Base-by-base conservation (phyloP, 306 rosid species). In the Notholithocarpus densiflorus region DNA sequence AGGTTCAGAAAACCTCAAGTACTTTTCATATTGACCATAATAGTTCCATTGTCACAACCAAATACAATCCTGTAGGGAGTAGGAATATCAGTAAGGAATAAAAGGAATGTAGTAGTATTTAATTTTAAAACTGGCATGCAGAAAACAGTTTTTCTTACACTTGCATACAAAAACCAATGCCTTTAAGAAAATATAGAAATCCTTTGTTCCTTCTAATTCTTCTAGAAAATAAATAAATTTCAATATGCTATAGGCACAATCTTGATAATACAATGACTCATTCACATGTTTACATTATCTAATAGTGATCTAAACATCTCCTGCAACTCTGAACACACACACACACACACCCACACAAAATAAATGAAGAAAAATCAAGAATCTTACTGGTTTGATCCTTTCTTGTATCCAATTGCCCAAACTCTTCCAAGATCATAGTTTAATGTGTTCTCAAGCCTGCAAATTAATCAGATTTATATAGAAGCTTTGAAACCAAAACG, bases 351-450 rank as follows among this genome's bases (percentile, higher is more conserved):
- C 1, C 51, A 20, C 21, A 73, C 45, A 34, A 6, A 21, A 31
- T 12, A 32, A 20, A 7, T 10, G 66, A 18, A 56, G 2, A 52
- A 34, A 14, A 51, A 7, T 6, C 18, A 31, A 48, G 34, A 79
- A 75, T 48, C 86, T 73, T 75, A 86, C 89, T 72, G 76, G 29
- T 61, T 6, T 61, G 84, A 77, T 62, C 87, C 87, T 55, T 86
- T 70, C 56, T 12, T 34, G 74, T 53, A 75, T 73, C 80, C 89
- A n/a, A 82, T 21, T 19, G 77, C 72, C 86, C 86, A 86, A 60
- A 86, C 84, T 79, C 84, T 79, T 80, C 76, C 84, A 73, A 82
- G 86, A 51, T 14, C 80, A 56, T 76, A 82, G 32, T 65, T 77
- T 78, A 77, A 18, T 19, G 59, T 77, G 70, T 56, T 72, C 72